Conservation (phyloP, 805 yeast genomes). For the Ogataea wickerhamii region DNA sequence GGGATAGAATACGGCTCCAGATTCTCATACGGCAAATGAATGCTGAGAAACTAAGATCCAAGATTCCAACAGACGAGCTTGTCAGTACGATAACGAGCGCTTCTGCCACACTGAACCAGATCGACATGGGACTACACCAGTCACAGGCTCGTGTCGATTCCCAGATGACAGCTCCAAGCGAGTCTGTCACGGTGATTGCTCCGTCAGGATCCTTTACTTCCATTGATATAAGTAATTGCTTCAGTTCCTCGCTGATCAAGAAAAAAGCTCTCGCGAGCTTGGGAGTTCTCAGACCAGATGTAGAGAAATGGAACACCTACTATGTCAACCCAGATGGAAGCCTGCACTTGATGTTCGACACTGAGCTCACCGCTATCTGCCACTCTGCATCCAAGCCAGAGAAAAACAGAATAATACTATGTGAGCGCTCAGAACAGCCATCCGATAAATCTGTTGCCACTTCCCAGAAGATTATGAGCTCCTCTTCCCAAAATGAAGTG, state of each 20-base stretch:
- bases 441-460: constrained; percentile 30
- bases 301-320: constrained; percentile 53
- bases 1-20: constrained; percentile 74
- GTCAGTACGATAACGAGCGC: constrained; percentile 17
- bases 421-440: constrained; percentile 63
- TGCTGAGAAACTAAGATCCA: constrained; percentile 26
- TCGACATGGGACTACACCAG: constrained; percentile 12
- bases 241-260: constrained; percentile 75
- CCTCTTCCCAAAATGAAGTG: not conserved
- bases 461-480: constrained; percentile 8
- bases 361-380: constrained; percentile 77
- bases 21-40: constrained; percentile 50
- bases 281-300: constrained; percentile 42
- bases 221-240: constrained; percentile 74
- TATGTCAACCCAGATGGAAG: constrained; percentile 43
- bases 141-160: not conserved
- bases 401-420: constrained; percentile 65
- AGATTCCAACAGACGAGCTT: constrained; percentile 20
- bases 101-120: constrained; percentile 12
- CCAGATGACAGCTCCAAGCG: constrained; percentile 21
- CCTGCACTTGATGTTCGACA: constrained; percentile 58
- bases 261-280: constrained; percentile 60
- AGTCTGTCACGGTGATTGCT: constrained; percentile 55
- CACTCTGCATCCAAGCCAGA: constrained; percentile 70
- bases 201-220: constrained; percentile 69